A percentile compares a stretch with the other conserved stretches of the same genome.
Evolutionary conservation across 176 grass and related monocot species (phyloP).

Genomic region (Eragrostis nindensis): DNA sequence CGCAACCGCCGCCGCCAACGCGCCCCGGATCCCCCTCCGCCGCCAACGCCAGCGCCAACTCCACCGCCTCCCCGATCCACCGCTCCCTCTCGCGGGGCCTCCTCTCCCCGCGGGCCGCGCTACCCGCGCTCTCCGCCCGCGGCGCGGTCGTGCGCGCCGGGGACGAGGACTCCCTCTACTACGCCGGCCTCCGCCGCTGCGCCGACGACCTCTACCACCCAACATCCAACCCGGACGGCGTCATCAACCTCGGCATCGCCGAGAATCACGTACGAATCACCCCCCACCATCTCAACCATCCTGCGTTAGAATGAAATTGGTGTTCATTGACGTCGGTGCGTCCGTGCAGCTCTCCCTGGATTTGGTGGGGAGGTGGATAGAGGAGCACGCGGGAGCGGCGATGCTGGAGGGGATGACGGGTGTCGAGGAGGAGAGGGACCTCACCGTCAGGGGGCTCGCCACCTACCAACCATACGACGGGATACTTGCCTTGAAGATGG

Average conservation of each 20-base stretch:
- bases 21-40: constrained; percentile 6
- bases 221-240: constrained; percentile 56
- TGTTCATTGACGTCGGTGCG: constrained; percentile 13
- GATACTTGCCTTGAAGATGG: constrained; percentile 88
- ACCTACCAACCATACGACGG: constrained; percentile 86
- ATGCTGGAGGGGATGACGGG: constrained; percentile 37
- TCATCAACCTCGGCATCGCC: constrained; percentile 89
- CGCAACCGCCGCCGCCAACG: constrained; percentile 11
- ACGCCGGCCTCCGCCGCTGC: constrained; percentile 70
- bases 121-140: constrained; percentile 59
- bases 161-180: constrained; percentile 78
- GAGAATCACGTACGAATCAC: constrained; percentile 62
- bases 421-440: constrained; percentile 45
- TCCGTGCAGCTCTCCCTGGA: constrained; percentile 77
- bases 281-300: not conserved
- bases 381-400: constrained; percentile 55
- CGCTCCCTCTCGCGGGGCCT: constrained; percentile 66
- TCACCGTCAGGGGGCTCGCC: constrained; percentile 78
- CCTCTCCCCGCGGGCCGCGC: constrained; percentile 57
- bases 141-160: constrained; percentile 41
- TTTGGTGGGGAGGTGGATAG: constrained; percentile 84
- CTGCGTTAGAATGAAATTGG: not conserved
- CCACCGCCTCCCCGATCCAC: constrained; percentile 38
- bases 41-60: not conserved
- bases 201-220: constrained; percentile 60